phyloP scores from a whole-genome alignment of 305 asterid species.

The Rubia occidens region DNA sequence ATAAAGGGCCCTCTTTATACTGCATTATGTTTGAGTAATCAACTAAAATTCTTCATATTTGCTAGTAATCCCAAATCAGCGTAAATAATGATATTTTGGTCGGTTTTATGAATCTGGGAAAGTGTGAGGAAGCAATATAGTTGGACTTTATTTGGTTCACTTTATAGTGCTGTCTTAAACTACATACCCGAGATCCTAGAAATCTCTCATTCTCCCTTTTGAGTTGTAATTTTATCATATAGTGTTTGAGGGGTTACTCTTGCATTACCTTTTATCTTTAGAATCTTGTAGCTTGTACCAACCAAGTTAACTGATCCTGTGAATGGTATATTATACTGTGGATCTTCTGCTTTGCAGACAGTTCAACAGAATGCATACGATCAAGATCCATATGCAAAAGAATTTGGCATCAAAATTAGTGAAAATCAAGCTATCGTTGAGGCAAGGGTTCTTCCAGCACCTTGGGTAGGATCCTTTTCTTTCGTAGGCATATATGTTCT shows the following conservation, averaged over 20 bases:
- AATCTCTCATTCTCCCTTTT: not conserved
- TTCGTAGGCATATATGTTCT: not conserved
- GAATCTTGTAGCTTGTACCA: not conserved
- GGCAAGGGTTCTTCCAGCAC: constrained; percentile 97
- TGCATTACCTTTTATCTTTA: not conserved
- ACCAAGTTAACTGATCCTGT: constrained; percentile 8
- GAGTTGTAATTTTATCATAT: not conserved
- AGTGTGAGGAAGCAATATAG: not conserved
- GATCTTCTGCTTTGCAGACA: constrained; percentile 43
- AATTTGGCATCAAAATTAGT: constrained; percentile 83
- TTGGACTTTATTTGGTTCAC: not conserved
- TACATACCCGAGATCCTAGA: not conserved
- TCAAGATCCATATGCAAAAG: constrained; percentile 88
- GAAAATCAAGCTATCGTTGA: constrained; percentile 76
- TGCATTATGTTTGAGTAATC: not conserved
- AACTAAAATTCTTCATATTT: not conserved
- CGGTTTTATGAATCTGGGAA: not conserved
- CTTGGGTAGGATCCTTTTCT: constrained; percentile 67
- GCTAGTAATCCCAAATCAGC: not conserved
- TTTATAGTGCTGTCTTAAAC: not conserved
- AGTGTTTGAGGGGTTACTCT: not conserved
- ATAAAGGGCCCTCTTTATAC: not conserved
- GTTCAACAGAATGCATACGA: constrained; percentile 78
- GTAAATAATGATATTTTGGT: not conserved
- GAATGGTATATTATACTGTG: not conserved